phyloP scores from a whole-genome alignment of 1,139 yeast species.

The Candida labiduridarum region DNA sequence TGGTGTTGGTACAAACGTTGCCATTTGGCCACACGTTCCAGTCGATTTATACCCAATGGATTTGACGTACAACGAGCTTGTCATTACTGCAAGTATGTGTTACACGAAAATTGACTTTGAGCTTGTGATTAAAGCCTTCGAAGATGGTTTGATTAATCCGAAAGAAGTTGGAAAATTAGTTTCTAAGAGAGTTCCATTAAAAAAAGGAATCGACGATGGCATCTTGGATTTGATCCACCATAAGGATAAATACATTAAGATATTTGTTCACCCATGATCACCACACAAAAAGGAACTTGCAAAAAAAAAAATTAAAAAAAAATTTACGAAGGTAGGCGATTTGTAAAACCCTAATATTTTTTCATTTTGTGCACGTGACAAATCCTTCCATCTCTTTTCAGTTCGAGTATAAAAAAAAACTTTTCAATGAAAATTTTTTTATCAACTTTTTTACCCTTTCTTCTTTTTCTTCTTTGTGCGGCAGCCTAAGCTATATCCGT shows the following conservation, averaged over 20 bases:
- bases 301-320: too few species aligned
- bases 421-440: conserved; percentile 7
- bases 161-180: conserved; percentile 17
- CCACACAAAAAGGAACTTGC: too few species aligned
- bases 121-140: conserved; percentile 36
- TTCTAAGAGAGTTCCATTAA: conserved; percentile 36
- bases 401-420: conserved; percentile 2
- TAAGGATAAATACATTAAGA: conserved; percentile 39
- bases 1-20: conserved; percentile 66
- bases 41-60: conserved; percentile 40
- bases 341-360: background rate
- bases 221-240: conserved; percentile 35
- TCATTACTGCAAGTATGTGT: conserved; percentile 45
- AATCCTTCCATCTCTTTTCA: background rate
- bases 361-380: background rate
- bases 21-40: conserved; percentile 51
- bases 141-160: conserved; percentile 11
- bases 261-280: background rate
- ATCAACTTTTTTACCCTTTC: conserved; percentile 8
- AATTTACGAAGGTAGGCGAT: too few species aligned
- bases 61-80: conserved; percentile 39
- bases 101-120: conserved; percentile 40
- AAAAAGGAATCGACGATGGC: conserved; percentile 38
- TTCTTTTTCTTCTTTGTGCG: conserved; percentile 44
- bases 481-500: conserved; percentile 60